phyloP scores from a whole-genome alignment of 108 stramenopile species.

The Cyclostephanos tholiformis region DNA sequence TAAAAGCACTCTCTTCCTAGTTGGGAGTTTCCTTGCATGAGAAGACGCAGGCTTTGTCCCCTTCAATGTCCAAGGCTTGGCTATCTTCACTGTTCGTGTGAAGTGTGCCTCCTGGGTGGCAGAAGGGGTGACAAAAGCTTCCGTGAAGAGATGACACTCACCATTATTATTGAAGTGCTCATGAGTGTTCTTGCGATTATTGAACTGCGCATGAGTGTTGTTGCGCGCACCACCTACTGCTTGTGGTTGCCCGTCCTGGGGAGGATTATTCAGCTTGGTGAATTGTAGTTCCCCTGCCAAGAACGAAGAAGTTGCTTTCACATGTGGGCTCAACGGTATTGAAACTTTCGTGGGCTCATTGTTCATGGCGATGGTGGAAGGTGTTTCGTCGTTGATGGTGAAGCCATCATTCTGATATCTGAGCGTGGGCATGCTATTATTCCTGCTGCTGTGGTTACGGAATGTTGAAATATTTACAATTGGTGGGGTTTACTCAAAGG shows the following conservation, averaged over 20 bases:
- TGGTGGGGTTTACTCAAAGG: background rate
- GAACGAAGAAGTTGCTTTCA: background rate
- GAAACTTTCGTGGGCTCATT: background rate
- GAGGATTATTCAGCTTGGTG: background rate
- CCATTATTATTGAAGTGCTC: background rate
- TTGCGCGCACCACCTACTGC: background rate
- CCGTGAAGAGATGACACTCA: too few relatives aligned
- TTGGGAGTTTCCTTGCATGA: constrained; percentile 1
- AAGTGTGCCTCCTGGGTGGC: background rate
- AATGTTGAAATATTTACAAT: background rate
- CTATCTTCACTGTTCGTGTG: constrained; percentile 6
- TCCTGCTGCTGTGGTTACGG: too few relatives aligned
- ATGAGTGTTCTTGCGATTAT: background rate
- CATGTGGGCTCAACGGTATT: background rate
- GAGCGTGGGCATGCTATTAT: background rate
- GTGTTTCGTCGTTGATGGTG: background rate
- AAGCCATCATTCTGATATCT: background rate
- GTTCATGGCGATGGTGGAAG: background rate
- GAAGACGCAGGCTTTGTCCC: background rate
- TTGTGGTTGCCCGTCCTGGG: background rate
- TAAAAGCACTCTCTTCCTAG: background rate
- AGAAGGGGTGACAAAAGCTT: background rate
- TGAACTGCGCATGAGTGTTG: background rate
- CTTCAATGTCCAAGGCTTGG: constrained; percentile 1
- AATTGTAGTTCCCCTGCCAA: background rate